Base-by-base conservation (phyloP, 495 filamentous ascomycete species). In the Penicillium roqueforti region DNA sequence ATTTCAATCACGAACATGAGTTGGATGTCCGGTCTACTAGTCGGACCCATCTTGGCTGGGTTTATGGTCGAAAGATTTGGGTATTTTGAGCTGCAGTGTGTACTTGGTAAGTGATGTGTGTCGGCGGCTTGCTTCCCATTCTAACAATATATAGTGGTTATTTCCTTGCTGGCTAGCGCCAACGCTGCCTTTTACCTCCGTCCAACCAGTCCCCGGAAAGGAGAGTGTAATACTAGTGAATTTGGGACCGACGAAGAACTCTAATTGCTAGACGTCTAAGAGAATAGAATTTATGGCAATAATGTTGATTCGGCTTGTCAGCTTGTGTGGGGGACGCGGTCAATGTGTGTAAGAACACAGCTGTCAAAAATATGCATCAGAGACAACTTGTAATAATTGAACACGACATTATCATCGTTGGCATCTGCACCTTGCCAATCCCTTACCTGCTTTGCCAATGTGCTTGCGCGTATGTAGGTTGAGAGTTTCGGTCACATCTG, bases 1-100 rank as follows among this genome's bases (percentile, higher is more conserved):
- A 56, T 70, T 37, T 60, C 72, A 1, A 38, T 76, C 16, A 65
- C 67, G 25, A 68, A 62, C 28, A 62, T 76, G 51, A 67, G 60
- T 20, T 75, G 63, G 53, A 70, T 66, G 13, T 41, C 51, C 14
- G 75, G 75, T 0, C 53, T 64, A 6, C 56, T 75, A 11, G 45
- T 61, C 7, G 73, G 73, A 1, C 74, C 74, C 1, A 43, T 75
- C 16, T 31, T 76, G 29, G 62, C 70, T 1, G 70, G 69, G 1
- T 52, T 58, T 10, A 28, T 77, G 8, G 59, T 63, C 0, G 63
- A 73, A 49, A 19, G 29, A 4, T 60, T 73, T 29, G 73, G 68
- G 2, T 77, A 72, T 55, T 63, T 60, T 10, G 55, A 60, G 18
- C 45, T 74, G 55, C 68, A 69, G 26, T 65, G 62, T 18, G 56